Base-by-base conservation (phyloP, 352 stramenopile species). In the Saprolegnia diclina region DNA sequence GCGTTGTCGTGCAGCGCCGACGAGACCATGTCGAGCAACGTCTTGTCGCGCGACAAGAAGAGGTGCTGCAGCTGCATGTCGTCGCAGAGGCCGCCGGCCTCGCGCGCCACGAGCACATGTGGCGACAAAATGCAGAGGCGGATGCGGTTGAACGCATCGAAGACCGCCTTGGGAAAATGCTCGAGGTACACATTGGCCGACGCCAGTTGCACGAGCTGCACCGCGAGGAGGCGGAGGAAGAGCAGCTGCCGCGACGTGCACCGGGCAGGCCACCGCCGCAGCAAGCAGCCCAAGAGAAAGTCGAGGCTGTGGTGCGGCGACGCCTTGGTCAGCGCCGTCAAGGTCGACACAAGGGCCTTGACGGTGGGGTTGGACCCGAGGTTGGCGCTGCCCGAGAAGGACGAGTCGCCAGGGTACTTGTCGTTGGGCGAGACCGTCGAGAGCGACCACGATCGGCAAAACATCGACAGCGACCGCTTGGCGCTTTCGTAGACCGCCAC, bases 181-280 rank as follows among this genome's bases (percentile, higher is more conserved):
- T 66, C 57, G 40, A 66, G 40, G 57, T 66, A 66, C 57, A 66
- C 57, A 2, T 66, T 40, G 24, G 57, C 57, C 40, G 57, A 55
- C 13, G 57, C 57, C 37, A 89, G 89, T 24, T 85, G 80, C 22
- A 77, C 74, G 19, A 93, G 74, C 38, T 91, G 72, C 5, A 79
- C 78, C 6, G 74, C 75, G 21, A 79, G 79, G 72, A 88, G 90
- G 37, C 82, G 82, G 64, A 91, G 72, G 55, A 83, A 91, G 65
- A 89, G 89, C 48, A 93, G 73, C 73, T 93, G 78, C 37, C 90
- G 71, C 64, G 89, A 80, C 13, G 91, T 83, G 68, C 87, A 88
- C 56, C 83, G 78, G 54, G 77, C 74, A 4, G 85, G 85, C 85
- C 85, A 93, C 65, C 89, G 90, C 37, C 74, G 75, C 22, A 93